Percentiles rank a stretch among this genome's conserved stretches.
Conservation (phyloP, 2,329 filamentous ascomycete genomes). For the Stagonosporopsis vannaccii region DNA sequence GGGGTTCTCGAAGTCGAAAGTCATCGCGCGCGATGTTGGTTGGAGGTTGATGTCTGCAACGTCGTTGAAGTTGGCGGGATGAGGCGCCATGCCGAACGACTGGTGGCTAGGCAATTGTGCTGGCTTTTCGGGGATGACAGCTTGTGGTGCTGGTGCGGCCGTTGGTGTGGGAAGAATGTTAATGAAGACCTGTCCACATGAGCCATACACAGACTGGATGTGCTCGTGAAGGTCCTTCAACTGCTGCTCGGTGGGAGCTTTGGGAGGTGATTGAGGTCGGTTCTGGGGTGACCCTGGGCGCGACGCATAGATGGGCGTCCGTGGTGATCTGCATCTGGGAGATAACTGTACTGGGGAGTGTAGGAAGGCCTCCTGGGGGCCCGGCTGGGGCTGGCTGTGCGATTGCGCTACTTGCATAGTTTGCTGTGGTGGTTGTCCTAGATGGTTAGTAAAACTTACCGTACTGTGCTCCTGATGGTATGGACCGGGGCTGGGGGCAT, state of each 20-base stretch:
- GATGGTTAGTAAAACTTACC: constrained; percentile 64
- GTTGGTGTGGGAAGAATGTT: constrained; percentile 61
- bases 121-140: constrained; percentile 56
- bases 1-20: constrained; percentile 50
- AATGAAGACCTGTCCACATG: constrained; percentile 52
- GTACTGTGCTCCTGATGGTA: constrained; percentile 60
- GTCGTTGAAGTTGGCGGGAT: constrained; percentile 67
- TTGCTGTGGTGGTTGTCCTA: constrained; percentile 73
- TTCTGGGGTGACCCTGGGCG: constrained; percentile 45
- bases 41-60: constrained; percentile 56
- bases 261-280: constrained; percentile 42
- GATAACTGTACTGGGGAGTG: constrained; percentile 49
- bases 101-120: constrained; percentile 50
- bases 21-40: constrained; percentile 49
- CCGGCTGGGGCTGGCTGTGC: constrained; percentile 83
- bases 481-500: constrained; percentile 38
- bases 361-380: constrained; percentile 58
- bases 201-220: constrained; percentile 54
- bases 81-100: constrained; percentile 61
- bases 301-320: constrained; percentile 43
- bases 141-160: constrained; percentile 58
- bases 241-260: constrained; percentile 50
- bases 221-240: constrained; percentile 54
- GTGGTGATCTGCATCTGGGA: constrained; percentile 44
- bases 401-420: constrained; percentile 89